Percentiles rank a stretch among this genome's conserved stretches.
These are phyloP conservation scores for Arthroderma sp. DNA, from an alignment of 2,329 filamentous ascomycete genomes.

Conservation along the genomic window DNA sequence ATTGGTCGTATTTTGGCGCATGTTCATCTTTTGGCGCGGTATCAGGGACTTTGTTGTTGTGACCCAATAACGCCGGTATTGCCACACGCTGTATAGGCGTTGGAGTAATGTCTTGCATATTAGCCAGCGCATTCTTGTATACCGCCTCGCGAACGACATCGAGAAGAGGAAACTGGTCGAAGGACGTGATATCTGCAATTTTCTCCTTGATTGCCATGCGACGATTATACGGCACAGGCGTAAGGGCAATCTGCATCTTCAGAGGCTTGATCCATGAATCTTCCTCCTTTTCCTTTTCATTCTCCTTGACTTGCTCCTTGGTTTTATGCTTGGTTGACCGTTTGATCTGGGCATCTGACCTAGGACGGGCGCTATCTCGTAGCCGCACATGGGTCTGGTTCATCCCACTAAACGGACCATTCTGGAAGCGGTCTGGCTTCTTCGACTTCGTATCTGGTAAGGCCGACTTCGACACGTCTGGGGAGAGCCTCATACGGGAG, in stretches of 20 bases:
- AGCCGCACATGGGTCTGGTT: constrained; percentile 40
- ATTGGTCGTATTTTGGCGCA: constrained; percentile 47
- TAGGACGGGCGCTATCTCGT: constrained; percentile 23
- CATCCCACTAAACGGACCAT: constrained; percentile 49
- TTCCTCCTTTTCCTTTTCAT: constrained; percentile 36
- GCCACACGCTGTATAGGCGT: constrained; percentile 84
- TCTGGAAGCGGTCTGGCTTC: constrained; percentile 30
- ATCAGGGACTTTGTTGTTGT: constrained; percentile 18
- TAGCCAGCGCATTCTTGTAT: constrained; percentile 58
- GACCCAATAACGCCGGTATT: constrained; percentile 61
- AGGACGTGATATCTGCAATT: constrained; percentile 57
- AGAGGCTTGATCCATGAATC: constrained; percentile 60
- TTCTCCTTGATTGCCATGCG: constrained; percentile 49
- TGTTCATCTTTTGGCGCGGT: constrained; percentile 20
- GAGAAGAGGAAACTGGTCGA: constrained; percentile 68
- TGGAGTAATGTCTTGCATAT: constrained; percentile 61
- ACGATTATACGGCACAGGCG: constrained; percentile 63
- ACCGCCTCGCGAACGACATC: constrained; percentile 61
- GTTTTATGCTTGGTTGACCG: constrained; percentile 27
- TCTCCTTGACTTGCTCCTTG: constrained; percentile 18
- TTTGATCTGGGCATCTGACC: constrained; percentile 33
- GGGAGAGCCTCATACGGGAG: constrained; percentile 29
- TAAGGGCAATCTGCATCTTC: constrained; percentile 80
- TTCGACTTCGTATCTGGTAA: constrained; percentile 20
- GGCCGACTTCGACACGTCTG: constrained; percentile 27